A percentile compares a stretch with the other conserved stretches of the same genome.
Conservation (phyloP, 164 flowering plant species). For the Vitis vinifera region ASM3070453v1 NC_081814.1:1998501-1999000, state of each 20-base stretch:
- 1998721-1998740: conserved; percentile 9
- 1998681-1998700: conserved; percentile 5
- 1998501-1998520: conserved; percentile 4
- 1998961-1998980: conserved; percentile 9
- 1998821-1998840: conserved; percentile 12
- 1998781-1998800: conserved; percentile 9
- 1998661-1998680: conserved; percentile 1
- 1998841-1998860: background rate
- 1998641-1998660: conserved; percentile 15
- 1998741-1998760: conserved; percentile 6
- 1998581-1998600: conserved; percentile 6
- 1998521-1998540: conserved; percentile 1
- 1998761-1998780: conserved; percentile 12
- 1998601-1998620: conserved; percentile 8
- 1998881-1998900: too few species aligned
- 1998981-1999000: conserved; percentile 7
- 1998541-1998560: conserved; percentile 13
- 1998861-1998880: too few species aligned
- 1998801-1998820: conserved; percentile 7
- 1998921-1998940: conserved; percentile 2
- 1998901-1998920: background rate
- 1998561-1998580: conserved; percentile 8
- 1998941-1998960: conserved; percentile 6
- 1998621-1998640: conserved; percentile 11
- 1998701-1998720: conserved; percentile 6